Evolutionary conservation across 2,329 filamentous ascomycete genomes (phyloP).

Genomic region (Xylaria sp.): DNA sequence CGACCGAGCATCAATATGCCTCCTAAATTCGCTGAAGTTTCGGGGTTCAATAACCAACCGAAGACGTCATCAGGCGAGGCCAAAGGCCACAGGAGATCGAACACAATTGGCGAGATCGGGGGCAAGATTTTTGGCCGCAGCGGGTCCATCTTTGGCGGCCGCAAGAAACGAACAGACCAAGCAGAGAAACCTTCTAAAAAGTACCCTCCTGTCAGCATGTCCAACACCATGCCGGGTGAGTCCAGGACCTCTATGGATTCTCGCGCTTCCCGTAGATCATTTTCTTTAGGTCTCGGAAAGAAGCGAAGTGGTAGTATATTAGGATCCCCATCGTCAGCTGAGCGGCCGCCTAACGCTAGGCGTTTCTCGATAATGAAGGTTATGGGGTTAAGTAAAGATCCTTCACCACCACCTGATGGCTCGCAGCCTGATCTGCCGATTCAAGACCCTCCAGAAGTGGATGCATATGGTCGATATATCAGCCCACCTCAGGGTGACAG

Average conservation of each 20-base stretch:
- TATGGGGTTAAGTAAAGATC: conserved; percentile 69
- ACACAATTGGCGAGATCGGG: conserved; percentile 81
- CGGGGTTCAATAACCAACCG: conserved; percentile 68
- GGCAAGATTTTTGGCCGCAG: conserved; percentile 87
- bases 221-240: conserved; percentile 71
- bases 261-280: conserved; percentile 71
- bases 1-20: conserved; percentile 69
- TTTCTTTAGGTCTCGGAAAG: conserved; percentile 74
- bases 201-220: conserved; percentile 94
- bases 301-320: conserved; percentile 75
- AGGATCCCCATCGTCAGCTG: conserved; percentile 65
- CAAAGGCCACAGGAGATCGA: conserved; percentile 74
- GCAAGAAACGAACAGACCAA: conserved; percentile 50
- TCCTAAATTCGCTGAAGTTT: conserved; percentile 67
- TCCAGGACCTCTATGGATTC: conserved; percentile 77
- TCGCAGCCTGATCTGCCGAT: conserved; percentile 65
- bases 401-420: conserved; percentile 58
- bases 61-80: conserved; percentile 53
- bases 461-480: conserved; percentile 52
- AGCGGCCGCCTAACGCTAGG: conserved; percentile 63
- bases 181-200: conserved; percentile 71
- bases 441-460: conserved; percentile 57
- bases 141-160: conserved; percentile 80
- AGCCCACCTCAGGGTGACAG: conserved; percentile 42
- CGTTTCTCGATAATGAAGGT: conserved; percentile 78